Evolutionary conservation across 2,329 filamentous ascomycete genomes (phyloP).

Genomic region (Juglanconis sp.): DNA sequence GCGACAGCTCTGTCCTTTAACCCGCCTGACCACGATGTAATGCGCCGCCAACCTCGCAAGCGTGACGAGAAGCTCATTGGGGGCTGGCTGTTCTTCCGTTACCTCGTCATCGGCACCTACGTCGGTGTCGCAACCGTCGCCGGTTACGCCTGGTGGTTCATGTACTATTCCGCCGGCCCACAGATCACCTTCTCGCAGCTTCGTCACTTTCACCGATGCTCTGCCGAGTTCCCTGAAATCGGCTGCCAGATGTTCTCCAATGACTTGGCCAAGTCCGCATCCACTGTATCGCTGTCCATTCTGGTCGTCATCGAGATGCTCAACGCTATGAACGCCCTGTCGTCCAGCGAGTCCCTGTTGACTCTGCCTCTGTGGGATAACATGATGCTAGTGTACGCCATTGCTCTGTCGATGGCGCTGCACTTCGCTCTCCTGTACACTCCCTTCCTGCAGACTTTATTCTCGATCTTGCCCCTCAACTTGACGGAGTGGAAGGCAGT

Average conservation of each 20-base stretch:
- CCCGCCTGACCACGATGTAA: slow-evolving; percentile 96
- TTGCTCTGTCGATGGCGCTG: slow-evolving; percentile 85
- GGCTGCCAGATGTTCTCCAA: slow-evolving; percentile 90
- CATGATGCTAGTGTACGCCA: slow-evolving; percentile 96
- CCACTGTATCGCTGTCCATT: slow-evolving; percentile 86
- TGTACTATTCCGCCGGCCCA: slow-evolving; percentile 87
- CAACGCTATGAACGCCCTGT: slow-evolving; percentile 97
- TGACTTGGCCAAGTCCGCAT: slow-evolving; percentile 81
- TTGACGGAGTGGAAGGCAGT: slow-evolving; percentile 91
- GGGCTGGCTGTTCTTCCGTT: slow-evolving; percentile 96
- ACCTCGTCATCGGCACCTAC: slow-evolving; percentile 93
- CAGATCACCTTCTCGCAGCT: slow-evolving; percentile 90
- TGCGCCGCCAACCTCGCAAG: slow-evolving; percentile 87
- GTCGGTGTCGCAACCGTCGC: slow-evolving; percentile 92
- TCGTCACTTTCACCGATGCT: slow-evolving; percentile 91
- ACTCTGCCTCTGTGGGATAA: slow-evolving; percentile 97
- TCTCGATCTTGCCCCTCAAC: slow-evolving; percentile 86
- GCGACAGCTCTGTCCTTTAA: slow-evolving; percentile 97
- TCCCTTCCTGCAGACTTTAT: slow-evolving; percentile 81
- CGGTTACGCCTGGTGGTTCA: slow-evolving; percentile 99
- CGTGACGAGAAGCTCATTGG: slow-evolving; percentile 89
- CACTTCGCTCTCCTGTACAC: slow-evolving; percentile 94
- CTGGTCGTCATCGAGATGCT: slow-evolving; percentile 99
- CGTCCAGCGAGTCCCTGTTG: slow-evolving; percentile 88
- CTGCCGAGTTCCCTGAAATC: slow-evolving; percentile 78